Conservation (phyloP, 2,329 filamentous ascomycete genomes). For the Monascus ruber region DNA sequence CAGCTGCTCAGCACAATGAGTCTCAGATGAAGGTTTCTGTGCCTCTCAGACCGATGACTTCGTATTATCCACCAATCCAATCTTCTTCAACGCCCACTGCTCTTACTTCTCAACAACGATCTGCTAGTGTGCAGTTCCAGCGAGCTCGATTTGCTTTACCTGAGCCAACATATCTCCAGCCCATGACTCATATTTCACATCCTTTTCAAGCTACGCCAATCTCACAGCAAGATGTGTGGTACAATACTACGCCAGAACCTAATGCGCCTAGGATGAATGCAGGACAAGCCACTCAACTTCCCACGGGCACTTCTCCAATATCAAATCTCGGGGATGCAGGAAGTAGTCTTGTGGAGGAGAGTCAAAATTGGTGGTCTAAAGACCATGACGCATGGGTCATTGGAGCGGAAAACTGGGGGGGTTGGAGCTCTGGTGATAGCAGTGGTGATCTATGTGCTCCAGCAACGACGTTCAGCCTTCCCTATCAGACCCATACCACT, state of each 20-base stretch:
- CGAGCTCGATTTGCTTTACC: conserved; percentile 13
- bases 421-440: conserved; percentile 5
- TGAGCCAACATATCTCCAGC: conserved; percentile 22
- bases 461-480: conserved; percentile 4
- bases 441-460: conserved; percentile 11
- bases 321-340: conserved; percentile 50
- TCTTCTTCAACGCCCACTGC: conserved; percentile 10
- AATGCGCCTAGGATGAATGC: conserved; percentile 10
- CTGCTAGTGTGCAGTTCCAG: conserved; percentile 9
- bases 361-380: conserved; percentile 53
- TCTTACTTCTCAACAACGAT: conserved; percentile 8
- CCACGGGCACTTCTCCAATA: conserved; percentile 35
- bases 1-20: conserved; percentile 3
- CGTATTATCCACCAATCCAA: conserved; percentile 7
- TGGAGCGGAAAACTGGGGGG: conserved; percentile 52
- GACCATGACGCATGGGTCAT: conserved; percentile 51
- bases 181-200: conserved; percentile 11
- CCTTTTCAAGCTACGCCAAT: conserved; percentile 11
- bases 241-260: conserved; percentile 12
- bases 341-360: conserved; percentile 49
- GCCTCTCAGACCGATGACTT: conserved; percentile 5
- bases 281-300: conserved; percentile 14
- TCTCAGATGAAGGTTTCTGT: conserved; percentile 3
- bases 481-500: conserved; percentile 4
- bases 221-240: conserved; percentile 24